Percentiles rank a stretch among this genome's conserved stretches.
phyloP scores from a whole-genome alignment of 768 basidiomycete species.

The Grammothele lineata region DNA sequence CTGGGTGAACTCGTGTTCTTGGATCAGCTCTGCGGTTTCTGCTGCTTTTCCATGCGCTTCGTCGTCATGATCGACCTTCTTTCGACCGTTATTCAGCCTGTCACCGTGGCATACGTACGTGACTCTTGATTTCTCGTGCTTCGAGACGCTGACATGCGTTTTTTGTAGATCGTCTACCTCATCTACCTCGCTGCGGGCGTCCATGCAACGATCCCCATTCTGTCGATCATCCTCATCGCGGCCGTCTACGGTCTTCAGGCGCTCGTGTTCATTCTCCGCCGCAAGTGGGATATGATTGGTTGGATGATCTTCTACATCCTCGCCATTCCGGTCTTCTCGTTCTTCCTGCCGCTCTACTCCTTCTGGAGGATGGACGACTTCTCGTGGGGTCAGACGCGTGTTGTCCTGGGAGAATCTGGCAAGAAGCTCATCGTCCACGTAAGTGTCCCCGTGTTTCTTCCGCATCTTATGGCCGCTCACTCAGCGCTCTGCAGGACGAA shows the following conservation, averaged over 20 bases:
- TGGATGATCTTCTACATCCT: conserved; percentile 97
- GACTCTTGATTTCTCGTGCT: background rate
- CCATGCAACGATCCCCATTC: conserved; percentile 64
- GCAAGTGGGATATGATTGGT: conserved; percentile 98
- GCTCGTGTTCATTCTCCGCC: conserved; percentile 83
- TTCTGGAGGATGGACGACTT: conserved; percentile 99
- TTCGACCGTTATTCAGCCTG: conserved; percentile 80
- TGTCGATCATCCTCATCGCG: conserved; percentile 89
- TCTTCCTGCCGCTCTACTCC: conserved; percentile 89
- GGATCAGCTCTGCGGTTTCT: conserved; percentile 92
- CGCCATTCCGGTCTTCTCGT: conserved; percentile 90
- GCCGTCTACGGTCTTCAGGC: conserved; percentile 88
- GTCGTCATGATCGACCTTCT: conserved; percentile 95
- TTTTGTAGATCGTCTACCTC: conserved; percentile 79
- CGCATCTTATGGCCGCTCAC: no score
- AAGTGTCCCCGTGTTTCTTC: no score
- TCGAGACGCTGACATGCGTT: conserved; percentile 14
- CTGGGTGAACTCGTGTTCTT: conserved; percentile 89
- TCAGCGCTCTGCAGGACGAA: conserved; percentile 66
- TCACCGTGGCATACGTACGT: conserved; percentile 87
- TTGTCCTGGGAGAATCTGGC: conserved; percentile 90
- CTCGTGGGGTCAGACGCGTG: conserved; percentile 91
- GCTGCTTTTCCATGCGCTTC: conserved; percentile 99
- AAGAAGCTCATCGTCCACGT: conserved; percentile 96
- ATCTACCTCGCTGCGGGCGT: conserved; percentile 72